phyloP scores from a whole-genome alignment of 2,329 filamentous ascomycete genomes.

The Sclerotinia nivalis region DNA sequence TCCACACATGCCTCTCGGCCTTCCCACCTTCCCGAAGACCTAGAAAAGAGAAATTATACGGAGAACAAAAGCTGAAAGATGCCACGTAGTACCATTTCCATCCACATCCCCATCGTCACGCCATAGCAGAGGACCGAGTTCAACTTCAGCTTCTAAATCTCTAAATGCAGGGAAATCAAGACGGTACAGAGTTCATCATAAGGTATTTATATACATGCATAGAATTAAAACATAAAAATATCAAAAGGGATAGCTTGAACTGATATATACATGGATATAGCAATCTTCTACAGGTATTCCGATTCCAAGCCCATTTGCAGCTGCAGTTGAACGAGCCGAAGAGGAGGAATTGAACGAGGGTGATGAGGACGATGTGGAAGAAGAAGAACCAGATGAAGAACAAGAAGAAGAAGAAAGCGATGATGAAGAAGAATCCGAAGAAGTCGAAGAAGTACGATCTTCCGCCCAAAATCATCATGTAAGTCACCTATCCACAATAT shows the following conservation, averaged over 20 bases:
- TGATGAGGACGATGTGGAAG: background rate
- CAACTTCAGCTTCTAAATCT: too few relatives aligned
- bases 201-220: background rate
- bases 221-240: background rate
- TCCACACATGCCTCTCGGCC: background rate
- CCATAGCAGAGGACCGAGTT: too few relatives aligned
- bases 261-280: too few relatives aligned
- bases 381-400: background rate
- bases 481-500: background rate
- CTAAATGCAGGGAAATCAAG: background rate
- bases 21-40: too few relatives aligned
- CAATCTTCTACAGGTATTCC: too few relatives aligned
- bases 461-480: background rate
- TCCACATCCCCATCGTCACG: background rate
- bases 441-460: background rate
- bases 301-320: background rate
- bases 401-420: background rate
- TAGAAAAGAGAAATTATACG: too few relatives aligned
- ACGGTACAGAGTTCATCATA: background rate
- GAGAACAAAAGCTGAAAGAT: background rate
- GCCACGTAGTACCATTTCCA: background rate
- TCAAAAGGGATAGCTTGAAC: too few relatives aligned
- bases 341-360: background rate
- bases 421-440: background rate
- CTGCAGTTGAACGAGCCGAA: background rate